These are phyloP conservation scores for Tulasnella sp. DNA, from an alignment of 768 basidiomycete genomes.

Conservation along the genomic window DNA sequence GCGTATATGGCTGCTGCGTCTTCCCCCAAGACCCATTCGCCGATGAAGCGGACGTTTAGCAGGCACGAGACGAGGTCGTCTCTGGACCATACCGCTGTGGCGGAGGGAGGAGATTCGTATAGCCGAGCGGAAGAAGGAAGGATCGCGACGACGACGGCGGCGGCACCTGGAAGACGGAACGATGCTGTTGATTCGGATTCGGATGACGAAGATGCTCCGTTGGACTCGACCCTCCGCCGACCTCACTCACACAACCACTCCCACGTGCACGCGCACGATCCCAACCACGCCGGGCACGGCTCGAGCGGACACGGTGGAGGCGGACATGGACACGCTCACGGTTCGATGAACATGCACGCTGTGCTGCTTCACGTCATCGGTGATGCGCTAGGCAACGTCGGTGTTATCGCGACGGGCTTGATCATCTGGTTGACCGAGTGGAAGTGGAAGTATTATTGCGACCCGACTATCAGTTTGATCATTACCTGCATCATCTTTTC, in stretches of 20 bases:
- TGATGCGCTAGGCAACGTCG: constrained; percentile 95
- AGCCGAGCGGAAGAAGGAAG: constrained; percentile 14
- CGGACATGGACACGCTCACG: constrained; percentile 28
- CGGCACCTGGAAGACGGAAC: constrained; percentile 18
- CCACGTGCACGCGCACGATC: background rate
- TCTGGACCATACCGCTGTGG: constrained; percentile 5
- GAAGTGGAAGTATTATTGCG: constrained; percentile 82
- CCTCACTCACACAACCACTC: constrained; percentile 24
- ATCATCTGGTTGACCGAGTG: constrained; percentile 87
- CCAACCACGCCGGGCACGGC: constrained; percentile 26
- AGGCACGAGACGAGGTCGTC: background rate
- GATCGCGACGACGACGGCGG: background rate
- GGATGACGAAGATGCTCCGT: constrained; percentile 24
- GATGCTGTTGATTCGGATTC: constrained; percentile 1
- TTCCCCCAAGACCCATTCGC: constrained; percentile 7
- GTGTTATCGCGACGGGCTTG: constrained; percentile 91
- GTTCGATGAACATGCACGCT: constrained; percentile 98
- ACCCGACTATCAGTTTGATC: constrained; percentile 85
- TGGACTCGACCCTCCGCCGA: constrained; percentile 1
- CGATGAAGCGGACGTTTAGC: background rate
- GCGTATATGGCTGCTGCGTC: constrained; percentile 14
- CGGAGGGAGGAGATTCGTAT: constrained; percentile 17
- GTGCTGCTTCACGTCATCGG: constrained; percentile 90
- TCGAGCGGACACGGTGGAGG: constrained; percentile 33
- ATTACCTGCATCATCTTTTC: constrained; percentile 97